phyloP scores from a whole-genome alignment of 805 yeast species.

The Sugiyamaella boreocaroliniensis region DNA sequence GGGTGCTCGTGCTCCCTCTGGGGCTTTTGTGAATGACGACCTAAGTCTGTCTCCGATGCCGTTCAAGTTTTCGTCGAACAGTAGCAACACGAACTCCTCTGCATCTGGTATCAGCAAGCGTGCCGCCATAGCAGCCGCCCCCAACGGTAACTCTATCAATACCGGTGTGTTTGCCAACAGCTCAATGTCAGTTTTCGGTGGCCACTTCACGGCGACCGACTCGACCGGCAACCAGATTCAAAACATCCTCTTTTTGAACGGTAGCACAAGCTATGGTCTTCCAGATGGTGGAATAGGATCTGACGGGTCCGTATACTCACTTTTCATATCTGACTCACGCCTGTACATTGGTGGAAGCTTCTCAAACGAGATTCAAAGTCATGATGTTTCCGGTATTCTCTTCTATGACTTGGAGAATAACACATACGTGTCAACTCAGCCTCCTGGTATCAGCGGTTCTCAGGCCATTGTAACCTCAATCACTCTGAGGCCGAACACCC shows the following conservation, averaged over 20 bases:
- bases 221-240: constrained; percentile 24
- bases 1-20: constrained; percentile 27
- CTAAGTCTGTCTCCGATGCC: constrained; percentile 18
- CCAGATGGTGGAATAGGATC: constrained; percentile 12
- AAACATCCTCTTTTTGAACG: constrained; percentile 28
- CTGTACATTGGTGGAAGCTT: constrained; percentile 32
- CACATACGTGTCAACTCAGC: constrained; percentile 42
- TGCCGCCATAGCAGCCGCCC: constrained; percentile 7
- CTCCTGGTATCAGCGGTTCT: constrained; percentile 38
- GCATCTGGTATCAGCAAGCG: constrained; percentile 10
- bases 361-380: constrained; percentile 19
- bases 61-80: constrained; percentile 12
- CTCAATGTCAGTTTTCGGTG: constrained; percentile 52
- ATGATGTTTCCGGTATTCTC: constrained; percentile 40
- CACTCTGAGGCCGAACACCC: constrained; percentile 35
- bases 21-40: constrained; percentile 13
- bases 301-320: constrained; percentile 21
- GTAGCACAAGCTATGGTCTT: constrained; percentile 21
- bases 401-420: constrained; percentile 44
- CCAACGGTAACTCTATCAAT: constrained; percentile 23
- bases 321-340: constrained; percentile 19
- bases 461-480: constrained; percentile 38
- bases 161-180: constrained; percentile 42
- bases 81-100: not conserved
- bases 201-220: constrained; percentile 40